Evolutionary conservation across 768 basidiomycete species (phyloP), one percentile per base, ranked within the genome.

Genomic region (Suillus tomentosus): DNA sequence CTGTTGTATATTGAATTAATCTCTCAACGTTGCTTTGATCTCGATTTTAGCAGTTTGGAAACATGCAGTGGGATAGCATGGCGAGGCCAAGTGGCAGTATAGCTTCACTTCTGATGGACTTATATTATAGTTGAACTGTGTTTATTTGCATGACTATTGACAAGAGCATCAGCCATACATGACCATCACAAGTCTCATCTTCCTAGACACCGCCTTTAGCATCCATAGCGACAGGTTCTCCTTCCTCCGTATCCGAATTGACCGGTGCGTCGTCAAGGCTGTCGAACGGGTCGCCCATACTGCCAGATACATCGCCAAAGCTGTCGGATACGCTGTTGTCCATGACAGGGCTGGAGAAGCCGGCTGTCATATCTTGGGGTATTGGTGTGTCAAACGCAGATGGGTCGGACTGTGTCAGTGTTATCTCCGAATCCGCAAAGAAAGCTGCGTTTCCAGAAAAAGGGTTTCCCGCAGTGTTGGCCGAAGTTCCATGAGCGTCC

Each of bases 141-240:
- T 64, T 67, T 40, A 62, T 66, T 72, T 64, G 64, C 40, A 45
- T 19, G 3, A 37, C 24, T 58, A 31, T n/a, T 17, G 17, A 31
- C 8, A 24, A 24, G 24, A 24, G 24, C 1, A 24, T 24, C 24
- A 24, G 24, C 24, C 24, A 24, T 24, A 31, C 8, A 40, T 5
- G 22, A 51, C 22, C 15, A 57, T 24, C 22, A 39, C 37, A 57
- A 39, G 14, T 57, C 22, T 9, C 37, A 51, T 15, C 17, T 8
- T 10, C 15, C 50, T 51, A 51, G 27, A 51, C 27, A 51, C 9
- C 50, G 15, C 50, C 3, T 50, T 17, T 1, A 4, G 15, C 50
- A 31, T 17, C 2, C 17, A 51, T 8, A 31, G 9, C 3, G 15
- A 31, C 15, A 27, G 1, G 8, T 10, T n/a, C n/a, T n/a, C n/a